phyloP scores from a whole-genome alignment of 306 rosid genomes.

The Castanopsis chinensis region DNA sequence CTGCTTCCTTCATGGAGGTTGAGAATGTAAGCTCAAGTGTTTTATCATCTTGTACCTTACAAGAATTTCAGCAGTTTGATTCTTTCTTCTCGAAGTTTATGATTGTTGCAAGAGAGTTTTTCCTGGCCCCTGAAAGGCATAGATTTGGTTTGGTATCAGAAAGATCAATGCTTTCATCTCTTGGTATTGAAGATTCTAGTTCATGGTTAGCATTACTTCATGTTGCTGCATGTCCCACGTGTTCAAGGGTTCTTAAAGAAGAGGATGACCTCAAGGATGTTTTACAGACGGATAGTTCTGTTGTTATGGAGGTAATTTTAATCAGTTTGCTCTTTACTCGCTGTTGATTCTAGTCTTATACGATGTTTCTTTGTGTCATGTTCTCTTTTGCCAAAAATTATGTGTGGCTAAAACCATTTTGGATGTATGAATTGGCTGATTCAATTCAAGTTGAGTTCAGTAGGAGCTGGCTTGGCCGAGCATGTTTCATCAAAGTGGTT shows the following conservation, averaged over 20 bases:
- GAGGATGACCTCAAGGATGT: constrained; percentile 61
- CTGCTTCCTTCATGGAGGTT: constrained; percentile 30
- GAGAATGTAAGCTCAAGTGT: constrained; percentile 26
- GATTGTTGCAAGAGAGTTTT: constrained; percentile 62
- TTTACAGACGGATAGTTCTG: constrained; percentile 46
- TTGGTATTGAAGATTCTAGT: constrained; percentile 66
- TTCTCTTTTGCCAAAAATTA: neutral
- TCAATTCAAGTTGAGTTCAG: neutral
- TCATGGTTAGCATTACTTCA: constrained; percentile 75
- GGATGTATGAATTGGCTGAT: neutral
- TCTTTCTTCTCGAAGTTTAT: constrained; percentile 69
- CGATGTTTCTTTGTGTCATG: neutral
- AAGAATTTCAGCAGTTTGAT: constrained; percentile 63
- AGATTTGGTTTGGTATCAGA: constrained; percentile 72
- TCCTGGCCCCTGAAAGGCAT: constrained; percentile 66
- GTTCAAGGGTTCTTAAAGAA: constrained; percentile 63
- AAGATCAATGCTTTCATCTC: constrained; percentile 71
- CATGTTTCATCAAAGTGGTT: neutral
- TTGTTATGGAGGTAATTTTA: constrained; percentile 67
- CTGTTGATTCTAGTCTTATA: neutral
- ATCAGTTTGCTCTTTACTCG: constrained; percentile 14
- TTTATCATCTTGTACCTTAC: constrained; percentile 46
- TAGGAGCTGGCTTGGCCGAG: neutral
- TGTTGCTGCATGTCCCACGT: constrained; percentile 64
- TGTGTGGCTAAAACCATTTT: neutral